phyloP scores from a whole-genome alignment of 495 filamentous ascomycete genomes.

The Lentithecium fluviatile region DNA sequence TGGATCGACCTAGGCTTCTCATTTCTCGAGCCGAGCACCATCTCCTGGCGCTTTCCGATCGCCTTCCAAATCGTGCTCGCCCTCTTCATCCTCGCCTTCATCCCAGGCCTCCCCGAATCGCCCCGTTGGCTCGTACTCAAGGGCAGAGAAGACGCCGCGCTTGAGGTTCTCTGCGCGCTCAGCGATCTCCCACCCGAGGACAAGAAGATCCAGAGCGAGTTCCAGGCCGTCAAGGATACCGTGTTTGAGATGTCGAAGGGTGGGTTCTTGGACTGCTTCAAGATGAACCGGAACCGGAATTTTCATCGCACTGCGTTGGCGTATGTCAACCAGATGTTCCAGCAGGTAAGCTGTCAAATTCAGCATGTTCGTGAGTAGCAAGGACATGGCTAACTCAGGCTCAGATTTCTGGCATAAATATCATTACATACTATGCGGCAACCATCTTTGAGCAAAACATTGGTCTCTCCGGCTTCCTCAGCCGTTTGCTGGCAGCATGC shows the following conservation, averaged over 20 bases:
- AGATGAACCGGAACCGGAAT: constrained; percentile 68
- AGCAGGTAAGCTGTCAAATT: constrained; percentile 59
- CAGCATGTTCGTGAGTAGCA: too few relatives aligned
- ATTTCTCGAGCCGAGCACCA: constrained; percentile 46
- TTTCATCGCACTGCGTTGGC: constrained; percentile 70
- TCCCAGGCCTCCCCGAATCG: constrained; percentile 47
- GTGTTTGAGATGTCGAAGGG: constrained; percentile 69
- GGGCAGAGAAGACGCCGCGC: constrained; percentile 64
- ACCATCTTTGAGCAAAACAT: constrained; percentile 61
- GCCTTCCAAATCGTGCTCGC: constrained; percentile 50
- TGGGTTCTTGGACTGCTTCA: constrained; percentile 67
- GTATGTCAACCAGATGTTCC: constrained; percentile 77
- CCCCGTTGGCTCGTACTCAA: constrained; percentile 56
- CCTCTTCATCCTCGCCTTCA: constrained; percentile 36
- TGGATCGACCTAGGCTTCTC: constrained; percentile 49
- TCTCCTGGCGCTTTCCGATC: constrained; percentile 52
- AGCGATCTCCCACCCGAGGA: constrained; percentile 56
- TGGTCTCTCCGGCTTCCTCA: constrained; percentile 45
- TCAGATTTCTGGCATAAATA: constrained; percentile 57
- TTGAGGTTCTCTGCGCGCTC: constrained; percentile 60
- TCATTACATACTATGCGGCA: constrained; percentile 61
- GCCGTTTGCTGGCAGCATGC: constrained; percentile 45
- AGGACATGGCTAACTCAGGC: background rate
- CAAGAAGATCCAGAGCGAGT: constrained; percentile 58
- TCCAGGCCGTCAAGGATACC: constrained; percentile 70